phyloP scores from a whole-genome alignment of 352 stramenopile species.

The Phytophthora megakarya region DNA sequence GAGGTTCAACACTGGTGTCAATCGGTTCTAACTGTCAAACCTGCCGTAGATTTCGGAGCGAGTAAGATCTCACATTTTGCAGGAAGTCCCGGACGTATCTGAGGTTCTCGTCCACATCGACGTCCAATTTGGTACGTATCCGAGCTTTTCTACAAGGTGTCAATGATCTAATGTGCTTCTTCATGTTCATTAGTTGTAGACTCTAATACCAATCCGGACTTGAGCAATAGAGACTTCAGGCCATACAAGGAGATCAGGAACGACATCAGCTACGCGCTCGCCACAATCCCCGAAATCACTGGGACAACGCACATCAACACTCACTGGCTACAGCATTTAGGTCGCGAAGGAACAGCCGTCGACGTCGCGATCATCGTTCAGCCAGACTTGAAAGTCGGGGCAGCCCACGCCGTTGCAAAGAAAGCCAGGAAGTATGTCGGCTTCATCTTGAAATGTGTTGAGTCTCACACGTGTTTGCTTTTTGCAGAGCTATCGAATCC shows the following conservation, averaged over 20 bases:
- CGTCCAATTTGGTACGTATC: constrained; percentile 58
- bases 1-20: neutral
- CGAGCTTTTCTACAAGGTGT: neutral
- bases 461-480: neutral
- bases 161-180: neutral
- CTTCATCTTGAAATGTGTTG: neutral
- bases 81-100: constrained; percentile 75
- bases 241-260: constrained; percentile 78
- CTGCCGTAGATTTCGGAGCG: constrained; percentile 58
- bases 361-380: constrained; percentile 82
- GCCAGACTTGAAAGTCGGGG: constrained; percentile 75
- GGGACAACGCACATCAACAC: constrained; percentile 84
- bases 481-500: constrained; percentile 69
- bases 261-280: constrained; percentile 67
- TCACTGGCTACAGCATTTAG: constrained; percentile 72
- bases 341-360: constrained; percentile 67
- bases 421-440: constrained; percentile 62
- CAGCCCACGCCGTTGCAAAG: constrained; percentile 75
- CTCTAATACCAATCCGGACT: constrained; percentile 32
- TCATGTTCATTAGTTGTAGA: constrained; percentile 8
- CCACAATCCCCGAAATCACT: constrained; percentile 69
- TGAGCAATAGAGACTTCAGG: constrained; percentile 63
- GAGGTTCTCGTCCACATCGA: constrained; percentile 90
- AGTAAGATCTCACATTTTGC: constrained; percentile 73
- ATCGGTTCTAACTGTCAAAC: constrained; percentile 1